These are phyloP conservation scores for Penicillium verhagenii DNA, from an alignment of 495 filamentous ascomycete species.

Conservation along the genomic window DNA sequence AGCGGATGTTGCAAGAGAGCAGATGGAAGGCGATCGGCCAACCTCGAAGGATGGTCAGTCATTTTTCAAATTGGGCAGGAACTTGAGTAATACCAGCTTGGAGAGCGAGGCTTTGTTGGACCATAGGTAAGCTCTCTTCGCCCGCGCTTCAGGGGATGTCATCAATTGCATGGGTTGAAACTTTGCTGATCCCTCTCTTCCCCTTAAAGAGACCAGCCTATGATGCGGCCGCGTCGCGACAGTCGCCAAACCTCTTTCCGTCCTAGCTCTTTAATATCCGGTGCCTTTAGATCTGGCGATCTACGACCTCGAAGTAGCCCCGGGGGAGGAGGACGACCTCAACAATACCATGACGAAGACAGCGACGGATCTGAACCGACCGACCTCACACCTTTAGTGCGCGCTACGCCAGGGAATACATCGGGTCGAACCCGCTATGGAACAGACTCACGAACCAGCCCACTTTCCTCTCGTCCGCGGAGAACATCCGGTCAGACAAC, in stretches of 20 bases:
- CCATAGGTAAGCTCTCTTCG: slow-evolving; percentile 58
- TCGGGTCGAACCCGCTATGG: slow-evolving; percentile 37
- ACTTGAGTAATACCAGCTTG: slow-evolving; percentile 74
- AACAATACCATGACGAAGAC: slow-evolving; percentile 43
- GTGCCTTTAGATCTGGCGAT: slow-evolving; percentile 24
- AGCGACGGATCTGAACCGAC: slow-evolving; percentile 44
- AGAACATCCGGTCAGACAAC: slow-evolving; percentile 29
- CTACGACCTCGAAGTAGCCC: slow-evolving; percentile 31
- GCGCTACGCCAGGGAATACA: slow-evolving; percentile 25
- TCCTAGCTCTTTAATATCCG: slow-evolving; percentile 33
- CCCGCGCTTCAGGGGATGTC: not conserved
- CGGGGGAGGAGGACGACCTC: slow-evolving; percentile 22
- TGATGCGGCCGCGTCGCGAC: slow-evolving; percentile 67
- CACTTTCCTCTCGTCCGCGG: slow-evolving; percentile 29
- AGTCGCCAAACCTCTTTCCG: slow-evolving; percentile 52
- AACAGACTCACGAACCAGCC: slow-evolving; percentile 31
- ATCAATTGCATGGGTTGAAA: not conserved
- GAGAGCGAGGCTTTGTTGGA: slow-evolving; percentile 79
- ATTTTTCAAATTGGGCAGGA: slow-evolving; percentile 60
- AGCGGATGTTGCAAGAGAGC: slow-evolving; percentile 24
- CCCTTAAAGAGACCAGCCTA: slow-evolving; percentile 60
- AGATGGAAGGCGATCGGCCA: slow-evolving; percentile 30
- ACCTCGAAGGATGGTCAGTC: slow-evolving; percentile 32
- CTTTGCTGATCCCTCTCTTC: slow-evolving; percentile 5
- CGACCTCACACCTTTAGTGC: slow-evolving; percentile 45